A percentile compares a stretch with the other conserved stretches of the same genome.
phyloP scores from a whole-genome alignment of 441 rosid species.

The Theobroma grandiflorum region DNA sequence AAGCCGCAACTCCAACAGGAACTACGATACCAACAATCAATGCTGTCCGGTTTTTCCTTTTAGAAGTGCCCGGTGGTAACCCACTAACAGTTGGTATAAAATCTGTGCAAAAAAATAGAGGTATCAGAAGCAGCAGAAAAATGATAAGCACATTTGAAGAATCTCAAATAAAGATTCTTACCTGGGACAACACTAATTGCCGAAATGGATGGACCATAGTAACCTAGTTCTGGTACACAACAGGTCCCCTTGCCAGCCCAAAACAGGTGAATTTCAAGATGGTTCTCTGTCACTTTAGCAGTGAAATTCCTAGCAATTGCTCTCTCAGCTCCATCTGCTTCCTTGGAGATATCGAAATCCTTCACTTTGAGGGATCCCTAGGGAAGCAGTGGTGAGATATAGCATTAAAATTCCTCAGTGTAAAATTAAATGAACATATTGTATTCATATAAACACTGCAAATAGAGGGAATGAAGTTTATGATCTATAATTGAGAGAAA shows the following conservation, averaged over 20 bases:
- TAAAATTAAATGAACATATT: background rate
- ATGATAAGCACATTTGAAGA: background rate
- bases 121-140: background rate
- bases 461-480: background rate
- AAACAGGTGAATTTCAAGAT: slow-evolving; percentile 63
- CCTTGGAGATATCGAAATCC: slow-evolving; percentile 50
- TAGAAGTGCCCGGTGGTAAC: slow-evolving; percentile 54
- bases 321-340: slow-evolving; percentile 44
- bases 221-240: slow-evolving; percentile 61
- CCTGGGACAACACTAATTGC: slow-evolving; percentile 51
- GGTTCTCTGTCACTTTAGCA: slow-evolving; percentile 52
- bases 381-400: background rate
- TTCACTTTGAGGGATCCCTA: slow-evolving; percentile 38
- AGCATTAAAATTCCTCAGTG: slow-evolving; percentile 33
- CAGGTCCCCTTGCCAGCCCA: slow-evolving; percentile 84
- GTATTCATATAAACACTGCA: background rate
- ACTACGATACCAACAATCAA: slow-evolving; percentile 58
- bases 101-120: slow-evolving; percentile 46
- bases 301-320: slow-evolving; percentile 43
- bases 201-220: slow-evolving; percentile 70
- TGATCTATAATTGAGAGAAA: too few species aligned
- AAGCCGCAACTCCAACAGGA: slow-evolving; percentile 48
- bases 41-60: background rate
- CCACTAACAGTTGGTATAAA: slow-evolving; percentile 61
- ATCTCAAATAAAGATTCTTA: slow-evolving; percentile 22